Evolutionary conservation across 345 rosid genomes (phyloP).

Genomic region (Lumnitzera littorea): DNA sequence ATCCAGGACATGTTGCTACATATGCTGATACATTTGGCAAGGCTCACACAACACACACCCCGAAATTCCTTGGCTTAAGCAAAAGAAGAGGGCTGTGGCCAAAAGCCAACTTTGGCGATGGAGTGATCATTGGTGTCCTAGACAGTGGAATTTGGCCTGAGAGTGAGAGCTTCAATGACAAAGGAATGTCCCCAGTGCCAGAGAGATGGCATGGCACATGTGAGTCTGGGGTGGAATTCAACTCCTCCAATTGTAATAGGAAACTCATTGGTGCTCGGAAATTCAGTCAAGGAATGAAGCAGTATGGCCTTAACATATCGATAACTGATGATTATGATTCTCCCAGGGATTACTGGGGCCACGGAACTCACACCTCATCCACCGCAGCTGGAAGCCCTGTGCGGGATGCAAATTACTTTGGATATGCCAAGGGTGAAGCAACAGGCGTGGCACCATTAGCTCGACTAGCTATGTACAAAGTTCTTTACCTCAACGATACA

Average conservation of each 20-base stretch:
- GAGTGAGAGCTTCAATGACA: slow-evolving; percentile 35
- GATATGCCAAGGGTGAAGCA: slow-evolving; percentile 45
- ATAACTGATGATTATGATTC: slow-evolving; percentile 35
- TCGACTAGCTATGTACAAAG: slow-evolving; percentile 55
- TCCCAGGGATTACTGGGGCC: slow-evolving; percentile 42
- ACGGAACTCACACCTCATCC: slow-evolving; percentile 45
- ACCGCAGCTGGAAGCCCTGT: slow-evolving; percentile 35
- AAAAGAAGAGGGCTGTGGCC: slow-evolving; percentile 31
- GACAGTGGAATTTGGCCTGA: slow-evolving; percentile 48
- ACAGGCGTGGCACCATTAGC: slow-evolving; percentile 37
- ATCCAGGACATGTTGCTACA: slow-evolving; percentile 30
- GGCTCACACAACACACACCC: slow-evolving; percentile 29
- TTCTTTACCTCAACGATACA: slow-evolving; percentile 11
- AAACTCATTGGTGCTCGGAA: slow-evolving; percentile 40
- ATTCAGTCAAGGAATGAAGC: slow-evolving; percentile 44
- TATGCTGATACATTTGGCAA: slow-evolving; percentile 34
- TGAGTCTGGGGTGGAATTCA: slow-evolving; percentile 30
- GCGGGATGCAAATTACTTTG: slow-evolving; percentile 25
- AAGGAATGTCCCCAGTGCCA: slow-evolving; percentile 35
- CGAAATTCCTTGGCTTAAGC: slow-evolving; percentile 33
- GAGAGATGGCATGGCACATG: slow-evolving; percentile 34
- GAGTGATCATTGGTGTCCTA: slow-evolving; percentile 35
- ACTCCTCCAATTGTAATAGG: slow-evolving; percentile 32
- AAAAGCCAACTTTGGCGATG: slow-evolving; percentile 29
- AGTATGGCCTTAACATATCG: slow-evolving; percentile 20